phyloP scores from a whole-genome alignment of 495 filamentous ascomycete species.

The Penicillium paradoxum region DNA sequence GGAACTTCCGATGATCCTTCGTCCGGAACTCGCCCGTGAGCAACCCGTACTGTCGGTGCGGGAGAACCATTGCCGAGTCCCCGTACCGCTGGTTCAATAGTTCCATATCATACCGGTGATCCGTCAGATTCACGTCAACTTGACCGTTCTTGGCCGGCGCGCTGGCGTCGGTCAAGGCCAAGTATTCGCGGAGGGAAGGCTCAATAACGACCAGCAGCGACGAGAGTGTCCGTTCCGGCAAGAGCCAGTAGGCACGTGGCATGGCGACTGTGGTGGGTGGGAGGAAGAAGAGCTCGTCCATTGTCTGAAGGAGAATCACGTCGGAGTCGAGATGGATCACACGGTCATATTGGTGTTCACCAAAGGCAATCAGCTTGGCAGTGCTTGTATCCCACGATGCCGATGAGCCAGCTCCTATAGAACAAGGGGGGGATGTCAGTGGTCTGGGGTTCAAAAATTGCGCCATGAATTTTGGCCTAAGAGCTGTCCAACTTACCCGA shows the following conservation, averaged over 20 bases:
- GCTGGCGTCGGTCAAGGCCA: constrained; percentile 43
- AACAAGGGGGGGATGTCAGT: neutral
- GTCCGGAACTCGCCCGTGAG: constrained; percentile 66
- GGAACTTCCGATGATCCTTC: constrained; percentile 54
- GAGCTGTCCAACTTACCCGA: constrained; percentile 30
- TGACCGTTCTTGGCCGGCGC: constrained; percentile 32
- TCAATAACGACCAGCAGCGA: constrained; percentile 62
- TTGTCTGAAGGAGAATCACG: constrained; percentile 53
- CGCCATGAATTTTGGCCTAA: too few relatives aligned
- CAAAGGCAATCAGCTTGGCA: constrained; percentile 68
- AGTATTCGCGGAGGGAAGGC: constrained; percentile 53
- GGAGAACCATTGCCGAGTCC: constrained; percentile 63
- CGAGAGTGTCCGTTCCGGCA: constrained; percentile 51
- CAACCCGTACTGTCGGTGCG: constrained; percentile 68
- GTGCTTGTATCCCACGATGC: constrained; percentile 57
- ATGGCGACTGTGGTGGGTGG: constrained; percentile 57
- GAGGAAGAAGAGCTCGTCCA: constrained; percentile 75
- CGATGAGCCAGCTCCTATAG: constrained; percentile 16
- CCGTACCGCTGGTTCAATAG: constrained; percentile 67
- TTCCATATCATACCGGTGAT: constrained; percentile 62
- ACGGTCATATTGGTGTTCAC: constrained; percentile 61
- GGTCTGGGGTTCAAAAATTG: neutral
- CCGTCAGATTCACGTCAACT: constrained; percentile 27
- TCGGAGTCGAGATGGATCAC: constrained; percentile 68
- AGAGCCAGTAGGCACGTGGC: constrained; percentile 67